These are phyloP conservation scores for Vitis rupestris DNA, from an alignment of 164 flowering plant species.

Conservation along the genomic window DNA sequence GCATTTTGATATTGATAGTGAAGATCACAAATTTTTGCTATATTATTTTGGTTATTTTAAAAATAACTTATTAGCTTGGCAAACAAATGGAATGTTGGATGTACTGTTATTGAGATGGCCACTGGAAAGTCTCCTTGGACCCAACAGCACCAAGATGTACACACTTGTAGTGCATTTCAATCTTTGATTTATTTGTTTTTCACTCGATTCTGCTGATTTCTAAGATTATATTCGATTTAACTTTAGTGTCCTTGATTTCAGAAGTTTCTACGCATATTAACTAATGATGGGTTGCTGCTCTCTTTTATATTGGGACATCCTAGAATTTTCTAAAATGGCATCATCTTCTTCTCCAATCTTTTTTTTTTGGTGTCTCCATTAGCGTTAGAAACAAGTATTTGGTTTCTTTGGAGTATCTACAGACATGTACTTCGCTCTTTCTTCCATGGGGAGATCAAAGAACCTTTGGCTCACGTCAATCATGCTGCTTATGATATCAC, in stretches of 20 bases:
- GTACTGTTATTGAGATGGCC: conserved; percentile 98
- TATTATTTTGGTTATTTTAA: background rate
- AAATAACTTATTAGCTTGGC: conserved; percentile 64
- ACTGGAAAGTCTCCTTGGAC: conserved; percentile 99
- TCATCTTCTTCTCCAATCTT: conserved; percentile 17
- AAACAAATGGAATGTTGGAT: conserved; percentile 99
- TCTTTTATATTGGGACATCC: conserved; percentile 81
- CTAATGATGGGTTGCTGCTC: conserved; percentile 77
- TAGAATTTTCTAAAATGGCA: conserved; percentile 33
- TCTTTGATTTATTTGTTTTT: background rate
- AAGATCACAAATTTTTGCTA: too few species aligned
- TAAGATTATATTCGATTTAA: background rate
- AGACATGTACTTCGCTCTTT: conserved; percentile 70
- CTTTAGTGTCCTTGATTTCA: background rate
- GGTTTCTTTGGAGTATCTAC: conserved; percentile 60
- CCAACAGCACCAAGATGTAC: conserved; percentile 90
- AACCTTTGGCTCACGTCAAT: conserved; percentile 54
- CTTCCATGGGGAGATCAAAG: conserved; percentile 74
- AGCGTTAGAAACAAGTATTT: conserved; percentile 48
- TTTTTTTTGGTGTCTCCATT: conserved; percentile 24
- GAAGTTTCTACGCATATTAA: conserved; percentile 3
- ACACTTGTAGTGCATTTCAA: background rate
- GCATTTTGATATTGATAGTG: too few species aligned
- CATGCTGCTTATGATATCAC: conserved; percentile 38
- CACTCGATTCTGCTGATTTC: background rate